These are phyloP conservation scores for Colletotrichum theobromicola DNA, from an alignment of 2,329 filamentous ascomycete species.

Conservation along the genomic window DNA sequence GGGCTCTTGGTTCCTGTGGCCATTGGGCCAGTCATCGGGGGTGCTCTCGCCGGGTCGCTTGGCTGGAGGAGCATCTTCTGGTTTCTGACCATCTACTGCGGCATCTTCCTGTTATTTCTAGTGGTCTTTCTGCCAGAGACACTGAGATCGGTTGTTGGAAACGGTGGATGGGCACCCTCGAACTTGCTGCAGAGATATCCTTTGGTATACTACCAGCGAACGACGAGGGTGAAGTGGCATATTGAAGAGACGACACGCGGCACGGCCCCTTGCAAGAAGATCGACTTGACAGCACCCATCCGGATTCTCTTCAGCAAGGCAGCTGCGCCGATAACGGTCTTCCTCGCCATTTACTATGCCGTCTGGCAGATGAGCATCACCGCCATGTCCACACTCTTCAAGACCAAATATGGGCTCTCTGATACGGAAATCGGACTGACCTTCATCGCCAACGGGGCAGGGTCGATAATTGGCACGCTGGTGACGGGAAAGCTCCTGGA, in stretches of 20 bases:
- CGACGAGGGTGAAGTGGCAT: slow-evolving; percentile 28
- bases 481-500: slow-evolving; percentile 58
- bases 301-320: slow-evolving; percentile 51
- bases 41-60: slow-evolving; percentile 51
- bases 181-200: slow-evolving; percentile 31
- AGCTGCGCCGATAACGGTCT: slow-evolving; percentile 48
- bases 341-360: slow-evolving; percentile 55
- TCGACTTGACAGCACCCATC: slow-evolving; percentile 51
- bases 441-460: slow-evolving; percentile 60
- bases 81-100: slow-evolving; percentile 52
- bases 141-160: slow-evolving; percentile 45
- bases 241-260: too few species aligned
- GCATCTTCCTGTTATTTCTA: slow-evolving; percentile 42
- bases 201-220: slow-evolving; percentile 34
- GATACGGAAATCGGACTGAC: slow-evolving; percentile 53
- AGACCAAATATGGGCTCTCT: slow-evolving; percentile 43
- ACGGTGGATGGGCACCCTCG: slow-evolving; percentile 35
- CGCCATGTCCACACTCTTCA: slow-evolving; percentile 54
- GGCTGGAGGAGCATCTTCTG: slow-evolving; percentile 62
- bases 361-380: slow-evolving; percentile 63
- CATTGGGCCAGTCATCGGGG: slow-evolving; percentile 56
- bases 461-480: slow-evolving; percentile 58
- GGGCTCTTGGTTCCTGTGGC: slow-evolving; percentile 39
- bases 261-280: slow-evolving; percentile 25
- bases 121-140: slow-evolving; percentile 52